These are phyloP conservation scores for Suillus ampliporus DNA, from an alignment of 768 basidiomycete species.

Conservation along the genomic window DNA sequence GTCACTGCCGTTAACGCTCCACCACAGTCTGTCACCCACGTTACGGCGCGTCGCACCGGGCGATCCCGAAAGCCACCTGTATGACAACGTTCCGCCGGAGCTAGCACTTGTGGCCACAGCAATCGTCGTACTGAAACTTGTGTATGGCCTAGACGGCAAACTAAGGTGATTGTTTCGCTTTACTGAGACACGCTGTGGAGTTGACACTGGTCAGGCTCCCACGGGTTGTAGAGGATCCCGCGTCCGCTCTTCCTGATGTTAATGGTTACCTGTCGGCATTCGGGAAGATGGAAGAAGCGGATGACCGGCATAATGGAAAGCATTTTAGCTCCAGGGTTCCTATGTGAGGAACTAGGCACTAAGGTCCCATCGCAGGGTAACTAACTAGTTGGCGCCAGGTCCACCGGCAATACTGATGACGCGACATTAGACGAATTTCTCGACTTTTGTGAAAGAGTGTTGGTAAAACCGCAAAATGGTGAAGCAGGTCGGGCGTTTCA, in stretches of 20 bases:
- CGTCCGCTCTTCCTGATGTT: slow-evolving; percentile 58
- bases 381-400: slow-evolving; percentile 42
- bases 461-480: slow-evolving; percentile 44
- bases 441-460: slow-evolving; percentile 62
- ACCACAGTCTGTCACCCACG: slow-evolving; percentile 55
- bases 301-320: slow-evolving; percentile 34
- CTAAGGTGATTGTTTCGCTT: slow-evolving; percentile 49
- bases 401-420: slow-evolving; percentile 56
- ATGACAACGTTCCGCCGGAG: slow-evolving; percentile 74
- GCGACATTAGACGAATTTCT: slow-evolving; percentile 67
- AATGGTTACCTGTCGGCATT: slow-evolving; percentile 54
- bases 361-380: slow-evolving; percentile 10
- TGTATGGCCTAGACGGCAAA: slow-evolving; percentile 81
- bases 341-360: slow-evolving; percentile 47
- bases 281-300: slow-evolving; percentile 41
- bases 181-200: slow-evolving; percentile 10
- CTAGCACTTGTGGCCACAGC: slow-evolving; percentile 61
- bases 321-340: slow-evolving; percentile 50
- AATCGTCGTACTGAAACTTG: slow-evolving; percentile 80
- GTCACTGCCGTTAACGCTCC: slow-evolving; percentile 64
- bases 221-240: slow-evolving; percentile 56
- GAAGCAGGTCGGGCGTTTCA: slow-evolving; percentile 28
- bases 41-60: slow-evolving; percentile 39
- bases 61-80: slow-evolving; percentile 53
- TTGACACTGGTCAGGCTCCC: slow-evolving; percentile 46